phyloP scores from a whole-genome alignment of 768 basidiomycete genomes.

The Lentinula detonsa region DNA sequence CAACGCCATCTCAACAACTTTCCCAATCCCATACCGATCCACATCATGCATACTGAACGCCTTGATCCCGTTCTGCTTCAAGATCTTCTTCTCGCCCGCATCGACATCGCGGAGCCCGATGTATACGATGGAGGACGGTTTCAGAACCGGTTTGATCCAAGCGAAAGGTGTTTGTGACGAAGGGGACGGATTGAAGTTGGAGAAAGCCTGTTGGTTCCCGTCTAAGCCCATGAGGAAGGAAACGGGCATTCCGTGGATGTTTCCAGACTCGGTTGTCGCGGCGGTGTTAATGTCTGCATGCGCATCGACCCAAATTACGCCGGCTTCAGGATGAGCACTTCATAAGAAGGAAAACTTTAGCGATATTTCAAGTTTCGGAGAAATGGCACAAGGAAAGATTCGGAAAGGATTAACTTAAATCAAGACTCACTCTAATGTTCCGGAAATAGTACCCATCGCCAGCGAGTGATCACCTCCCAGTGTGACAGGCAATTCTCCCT shows the following conservation, averaged over 20 bases:
- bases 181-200: not conserved
- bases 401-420: not conserved
- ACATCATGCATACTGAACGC: constrained; percentile 92
- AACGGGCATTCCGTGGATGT: constrained; percentile 97
- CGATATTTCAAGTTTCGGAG: not conserved
- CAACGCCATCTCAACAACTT: constrained; percentile 94
- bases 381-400: not conserved
- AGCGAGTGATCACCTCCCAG: constrained; percentile 96
- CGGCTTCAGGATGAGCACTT: constrained; percentile 72
- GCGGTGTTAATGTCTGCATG: constrained; percentile 96
- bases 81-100: constrained; percentile 78
- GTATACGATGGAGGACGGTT: constrained; percentile 80
- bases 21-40: constrained; percentile 87
- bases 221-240: constrained; percentile 76
- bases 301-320: constrained; percentile 95
- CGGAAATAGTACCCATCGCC: constrained; percentile 92
- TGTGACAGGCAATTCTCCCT: constrained; percentile 82
- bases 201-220: constrained; percentile 16
- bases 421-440: constrained; percentile 62
- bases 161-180: constrained; percentile 28
- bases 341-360: not conserved
- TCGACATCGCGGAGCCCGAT: constrained; percentile 96
- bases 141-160: constrained; percentile 63
- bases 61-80: constrained; percentile 76
- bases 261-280: constrained; percentile 81